Evolutionary conservation across 1,139 yeast genomes (phyloP).

Genomic region (Saccharomyces uvarum): DNA sequence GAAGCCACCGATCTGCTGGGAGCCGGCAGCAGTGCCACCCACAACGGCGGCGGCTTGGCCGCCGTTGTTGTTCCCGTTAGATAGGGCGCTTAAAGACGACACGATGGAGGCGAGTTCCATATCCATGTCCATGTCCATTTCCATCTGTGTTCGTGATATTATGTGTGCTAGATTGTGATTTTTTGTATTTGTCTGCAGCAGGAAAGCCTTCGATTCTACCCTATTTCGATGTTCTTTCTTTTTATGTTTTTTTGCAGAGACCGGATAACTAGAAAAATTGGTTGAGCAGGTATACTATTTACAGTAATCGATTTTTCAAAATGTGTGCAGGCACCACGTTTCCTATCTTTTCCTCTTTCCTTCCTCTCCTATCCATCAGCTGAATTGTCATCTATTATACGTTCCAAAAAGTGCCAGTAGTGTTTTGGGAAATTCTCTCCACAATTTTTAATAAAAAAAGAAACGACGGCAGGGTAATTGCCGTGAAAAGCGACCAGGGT

Average conservation of each 20-base stretch:
- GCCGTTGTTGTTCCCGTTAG: constrained; percentile 14
- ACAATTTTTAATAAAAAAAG: constrained; percentile 1
- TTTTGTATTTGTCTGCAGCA: background rate
- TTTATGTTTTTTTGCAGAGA: background rate
- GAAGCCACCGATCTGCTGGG: constrained; percentile 25
- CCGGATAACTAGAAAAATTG: background rate
- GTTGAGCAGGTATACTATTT: background rate
- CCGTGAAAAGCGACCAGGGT: background rate
- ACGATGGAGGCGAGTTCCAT: constrained; percentile 32
- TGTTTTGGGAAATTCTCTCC: background rate
- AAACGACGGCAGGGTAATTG: background rate
- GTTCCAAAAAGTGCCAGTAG: background rate
- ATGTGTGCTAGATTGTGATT: background rate
- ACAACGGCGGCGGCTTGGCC: background rate
- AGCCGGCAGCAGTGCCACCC: constrained; percentile 1
- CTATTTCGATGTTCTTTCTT: constrained; percentile 1
- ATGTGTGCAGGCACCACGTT: background rate
- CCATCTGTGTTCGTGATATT: background rate
- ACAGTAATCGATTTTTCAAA: background rate
- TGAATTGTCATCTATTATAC: background rate
- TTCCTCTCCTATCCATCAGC: background rate
- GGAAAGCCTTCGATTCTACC: background rate
- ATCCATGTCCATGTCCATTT: constrained; percentile 16
- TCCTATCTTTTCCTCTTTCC: background rate
- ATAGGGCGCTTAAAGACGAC: constrained; percentile 30